Evolutionary conservation across 73 alveolate genomes (phyloP).

Genomic region (Diophrys appendiculata): DNA sequence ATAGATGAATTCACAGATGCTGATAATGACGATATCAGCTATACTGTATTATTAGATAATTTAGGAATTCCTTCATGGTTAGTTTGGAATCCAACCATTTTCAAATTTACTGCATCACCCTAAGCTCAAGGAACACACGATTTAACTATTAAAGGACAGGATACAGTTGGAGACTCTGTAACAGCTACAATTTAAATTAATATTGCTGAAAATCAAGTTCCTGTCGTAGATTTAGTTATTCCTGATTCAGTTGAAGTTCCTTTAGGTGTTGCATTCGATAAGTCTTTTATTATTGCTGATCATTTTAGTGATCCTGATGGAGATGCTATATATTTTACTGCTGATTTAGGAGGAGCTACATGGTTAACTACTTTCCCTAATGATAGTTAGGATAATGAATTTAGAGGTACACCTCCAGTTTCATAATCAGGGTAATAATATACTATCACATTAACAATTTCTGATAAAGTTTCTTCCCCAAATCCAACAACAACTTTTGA

Average conservation of each 20-base stretch:
- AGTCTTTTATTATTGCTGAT: background rate
- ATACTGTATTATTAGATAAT: background rate
- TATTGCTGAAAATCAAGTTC: background rate
- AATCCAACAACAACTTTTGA: slow-evolving; percentile 1
- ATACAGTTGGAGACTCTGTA: background rate
- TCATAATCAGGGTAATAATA: background rate
- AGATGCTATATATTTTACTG: background rate
- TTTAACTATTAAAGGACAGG: background rate
- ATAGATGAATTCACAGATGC: background rate
- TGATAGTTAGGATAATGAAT: background rate
- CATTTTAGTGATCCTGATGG: slow-evolving; percentile 8
- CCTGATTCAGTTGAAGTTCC: background rate
- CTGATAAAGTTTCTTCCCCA: background rate
- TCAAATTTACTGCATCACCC: background rate
- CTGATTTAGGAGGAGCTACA: background rate
- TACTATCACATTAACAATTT: background rate
- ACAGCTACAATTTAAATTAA: background rate
- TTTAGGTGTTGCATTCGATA: background rate
- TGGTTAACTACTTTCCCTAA: background rate
- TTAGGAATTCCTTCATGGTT: background rate
- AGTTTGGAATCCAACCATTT: background rate
- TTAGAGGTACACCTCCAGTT: slow-evolving; percentile 1
- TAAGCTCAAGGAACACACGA: background rate
- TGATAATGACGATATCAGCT: background rate
- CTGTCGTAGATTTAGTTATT: background rate